These are phyloP conservation scores for Elaeagnus macrophylla DNA, from an alignment of 306 rosid genomes.

Conservation along the genomic window DNA sequence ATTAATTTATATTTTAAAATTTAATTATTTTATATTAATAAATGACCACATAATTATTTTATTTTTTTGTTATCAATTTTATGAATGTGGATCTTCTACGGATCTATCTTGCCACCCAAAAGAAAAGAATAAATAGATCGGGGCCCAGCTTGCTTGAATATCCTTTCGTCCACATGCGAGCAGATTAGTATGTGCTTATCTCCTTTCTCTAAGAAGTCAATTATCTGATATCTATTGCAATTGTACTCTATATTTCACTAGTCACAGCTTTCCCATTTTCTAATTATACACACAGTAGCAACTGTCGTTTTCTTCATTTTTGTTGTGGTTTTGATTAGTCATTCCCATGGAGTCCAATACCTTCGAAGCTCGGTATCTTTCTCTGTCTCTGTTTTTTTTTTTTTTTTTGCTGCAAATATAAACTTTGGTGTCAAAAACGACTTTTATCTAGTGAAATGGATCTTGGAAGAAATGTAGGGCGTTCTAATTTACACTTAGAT, in stretches of 20 bases:
- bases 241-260: not conserved
- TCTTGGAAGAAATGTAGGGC: not conserved
- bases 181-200: not conserved
- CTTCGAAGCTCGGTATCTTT: conserved; percentile 19
- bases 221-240: not conserved
- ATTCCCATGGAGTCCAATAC: conserved; percentile 7
- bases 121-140: too few species aligned
- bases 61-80: too few species aligned
- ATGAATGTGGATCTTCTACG: too few species aligned
- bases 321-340: not conserved
- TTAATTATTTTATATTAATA: too few species aligned
- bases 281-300: not conserved
- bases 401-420: not conserved
- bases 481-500: too few species aligned
- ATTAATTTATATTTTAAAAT: too few species aligned
- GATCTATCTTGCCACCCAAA: too few species aligned
- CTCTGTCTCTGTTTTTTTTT: not conserved
- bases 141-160: too few species aligned
- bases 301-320: not conserved
- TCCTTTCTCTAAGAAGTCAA: not conserved
- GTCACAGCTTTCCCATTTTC: not conserved
- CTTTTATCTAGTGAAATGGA: not conserved
- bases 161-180: too few species aligned
- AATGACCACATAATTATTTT: too few species aligned
- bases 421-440: not conserved